Evolutionary conservation across 805 yeast species (phyloP), one percentile per base, ranked within the genome.

Genomic region (Sungouiella blattae): DNA sequence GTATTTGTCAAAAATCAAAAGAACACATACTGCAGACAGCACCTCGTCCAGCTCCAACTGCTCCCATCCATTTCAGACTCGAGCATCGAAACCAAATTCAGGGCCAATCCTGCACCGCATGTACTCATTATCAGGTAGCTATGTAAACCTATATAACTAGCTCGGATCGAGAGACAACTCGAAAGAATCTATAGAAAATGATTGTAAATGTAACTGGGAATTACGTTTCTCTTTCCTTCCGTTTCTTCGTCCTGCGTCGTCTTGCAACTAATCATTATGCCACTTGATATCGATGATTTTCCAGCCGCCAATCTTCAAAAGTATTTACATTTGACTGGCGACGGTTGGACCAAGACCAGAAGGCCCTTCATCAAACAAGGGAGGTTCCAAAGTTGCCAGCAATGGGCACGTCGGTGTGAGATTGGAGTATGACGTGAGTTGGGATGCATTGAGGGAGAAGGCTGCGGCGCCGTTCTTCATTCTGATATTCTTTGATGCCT

Each of bases 101-200:
- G 9, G 26, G 6, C 26, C 26, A n/a, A 24, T 7, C 6, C 26
- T 24, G 26, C 26, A 24, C 34, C 28, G 18, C 34, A 31, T 31
- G 34, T 31, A 31, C 34, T 31, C 27, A 25, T 26, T 31, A 32
- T 26, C 35, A 26, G 20, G 36, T 12, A 28, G 20, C 28, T 33
- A 33, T 33, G 18, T 33, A 33, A 31, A 21, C 36, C 35, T 32
- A 32, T 32, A 26, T 14, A 32, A 26, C 9, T 11, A 13, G 26
- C 23, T 16, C 22, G 22, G 8, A 20, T 20, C 22, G 9, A 20
- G 22, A 7, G n/a, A n/a, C n/a, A n/a, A n/a, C n/a, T n/a, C n/a
- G n/a, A n/a, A n/a, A 30, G 18, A 12, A 30, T 21, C 32, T 28
- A 28, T 28, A 13, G 12, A 28, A 17, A n/a, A n/a, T n/a, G n/a